Conservation (phyloP, 371 early-diverging fungal genomes). For the Apophysomyces variabilis region DNA sequence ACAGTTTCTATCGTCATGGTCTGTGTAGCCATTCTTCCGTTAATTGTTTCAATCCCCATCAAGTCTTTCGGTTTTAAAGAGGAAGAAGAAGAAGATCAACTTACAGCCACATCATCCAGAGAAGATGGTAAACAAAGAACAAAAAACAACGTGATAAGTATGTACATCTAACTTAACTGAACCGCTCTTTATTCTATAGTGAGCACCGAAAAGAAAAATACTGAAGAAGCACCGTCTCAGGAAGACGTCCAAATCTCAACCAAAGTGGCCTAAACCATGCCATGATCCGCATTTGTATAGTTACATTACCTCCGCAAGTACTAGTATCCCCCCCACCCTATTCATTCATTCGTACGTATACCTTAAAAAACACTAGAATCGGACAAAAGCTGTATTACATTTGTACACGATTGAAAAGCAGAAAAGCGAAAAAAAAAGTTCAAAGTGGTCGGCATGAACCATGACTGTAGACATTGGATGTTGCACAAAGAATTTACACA, state of each 20-base stretch:
- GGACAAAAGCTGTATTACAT: too few relatives aligned
- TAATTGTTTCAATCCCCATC: constrained; percentile 19
- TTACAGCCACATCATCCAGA: neutral
- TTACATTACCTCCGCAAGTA: neutral
- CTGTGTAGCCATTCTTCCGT: constrained; percentile 23
- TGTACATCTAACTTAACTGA: too few relatives aligned
- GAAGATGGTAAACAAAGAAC: constrained; percentile 1
- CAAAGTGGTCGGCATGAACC: neutral
- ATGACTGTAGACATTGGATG: neutral
- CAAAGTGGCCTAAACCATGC: neutral
- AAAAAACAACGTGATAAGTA: too few relatives aligned
- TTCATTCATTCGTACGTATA: neutral
- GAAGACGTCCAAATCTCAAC: neutral
- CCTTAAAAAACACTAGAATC: too few relatives aligned
- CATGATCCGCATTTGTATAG: neutral
- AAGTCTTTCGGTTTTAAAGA: constrained; percentile 22
- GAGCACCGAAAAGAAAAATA: neutral
- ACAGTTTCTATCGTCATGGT: constrained; percentile 31
- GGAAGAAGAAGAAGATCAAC: constrained; percentile 13
- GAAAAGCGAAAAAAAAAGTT: neutral
- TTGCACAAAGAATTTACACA: neutral
- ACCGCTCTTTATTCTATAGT: neutral
- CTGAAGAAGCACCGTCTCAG: neutral
- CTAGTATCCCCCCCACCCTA: neutral
- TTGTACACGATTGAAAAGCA: too few relatives aligned